These are phyloP conservation scores for Sisymbrium irio DNA, from an alignment of 345 rosid species.

Conservation along the genomic window DNA sequence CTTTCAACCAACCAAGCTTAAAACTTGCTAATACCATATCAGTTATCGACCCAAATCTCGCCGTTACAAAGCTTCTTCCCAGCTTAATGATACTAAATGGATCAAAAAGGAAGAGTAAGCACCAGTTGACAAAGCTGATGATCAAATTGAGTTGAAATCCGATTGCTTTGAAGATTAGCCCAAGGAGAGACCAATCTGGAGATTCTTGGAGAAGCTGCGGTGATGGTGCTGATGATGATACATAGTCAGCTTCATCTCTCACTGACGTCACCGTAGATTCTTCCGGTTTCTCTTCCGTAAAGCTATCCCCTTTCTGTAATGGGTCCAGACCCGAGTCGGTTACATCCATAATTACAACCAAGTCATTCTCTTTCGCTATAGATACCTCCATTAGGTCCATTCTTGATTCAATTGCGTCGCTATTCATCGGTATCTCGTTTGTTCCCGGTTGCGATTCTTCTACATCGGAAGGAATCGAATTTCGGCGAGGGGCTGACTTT, in stretches of 20 bases:
- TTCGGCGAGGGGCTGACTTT: slow-evolving; percentile 8
- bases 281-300: slow-evolving; percentile 11
- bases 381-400: background rate
- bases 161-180: slow-evolving; percentile 59
- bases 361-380: background rate
- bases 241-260: slow-evolving; percentile 10
- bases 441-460: slow-evolving; percentile 14
- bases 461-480: background rate
- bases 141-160: slow-evolving; percentile 58
- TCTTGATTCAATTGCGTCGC: background rate
- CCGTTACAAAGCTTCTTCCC: slow-evolving; percentile 32
- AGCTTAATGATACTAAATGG: slow-evolving; percentile 55
- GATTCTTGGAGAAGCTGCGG: slow-evolving; percentile 31
- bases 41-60: slow-evolving; percentile 28
- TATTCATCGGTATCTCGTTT: background rate
- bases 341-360: slow-evolving; percentile 8
- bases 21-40: slow-evolving; percentile 27
- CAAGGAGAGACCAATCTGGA: slow-evolving; percentile 41
- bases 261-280: slow-evolving; percentile 33
- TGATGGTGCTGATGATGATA: background rate
- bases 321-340: slow-evolving; percentile 29
- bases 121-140: slow-evolving; percentile 40
- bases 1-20: slow-evolving; percentile 44
- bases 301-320: background rate
- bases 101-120: slow-evolving; percentile 44